Evolutionary conservation across 257 asterid genomes (phyloP), one percentile per base, ranked within the genome.

Genomic region (Salvia splendens): DNA sequence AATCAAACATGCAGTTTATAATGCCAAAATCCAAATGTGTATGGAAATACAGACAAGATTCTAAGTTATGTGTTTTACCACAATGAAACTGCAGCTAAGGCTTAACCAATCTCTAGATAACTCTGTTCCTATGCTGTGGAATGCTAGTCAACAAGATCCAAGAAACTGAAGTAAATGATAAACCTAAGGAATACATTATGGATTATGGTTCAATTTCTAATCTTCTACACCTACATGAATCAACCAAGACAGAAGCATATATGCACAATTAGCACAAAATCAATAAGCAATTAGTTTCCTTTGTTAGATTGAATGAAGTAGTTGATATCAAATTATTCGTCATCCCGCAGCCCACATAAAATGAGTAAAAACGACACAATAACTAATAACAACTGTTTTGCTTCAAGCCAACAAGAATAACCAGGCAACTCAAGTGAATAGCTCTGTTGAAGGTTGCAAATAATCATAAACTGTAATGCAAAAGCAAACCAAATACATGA

Each of bases 401-500:
- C 28, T 53, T 33, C 45, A 10, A 49, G 53, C 4, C 41, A 6
- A 47, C 51, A 11, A 46, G 20, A 53, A 24, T 20, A 53, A n/a
- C 35, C 52, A 28, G 51, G 57, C 52, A n/a, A n/a, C n/a, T n/a
- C n/a, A n/a, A 61, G n/a, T n/a, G n/a, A n/a, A n/a, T 49, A 40
- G 17, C 42, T 73, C 41, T 41, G 48, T 49, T 20, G 67, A 24
- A 24, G 30, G 43, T 38, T 49, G 32, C 67, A 65, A 48, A 71
- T 35, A 15, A 32, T 35, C 43, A 54, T 48, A 1, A 60, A 65
- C 15, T 61, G 64, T 58, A 4, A 32, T 17, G 17, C 15, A 7
- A 30, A 66, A 53, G 51, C 75, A 45, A n/a, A 65, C 64, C 77
- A 67, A 72, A 38, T 47, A 30, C 49, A 50, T 40, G 71, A 65